Percentiles rank a stretch among this genome's conserved stretches.
These are phyloP conservation scores for Metschnikowia lachancei DNA, from an alignment of 805 yeast genomes.

Conservation along the genomic window DNA sequence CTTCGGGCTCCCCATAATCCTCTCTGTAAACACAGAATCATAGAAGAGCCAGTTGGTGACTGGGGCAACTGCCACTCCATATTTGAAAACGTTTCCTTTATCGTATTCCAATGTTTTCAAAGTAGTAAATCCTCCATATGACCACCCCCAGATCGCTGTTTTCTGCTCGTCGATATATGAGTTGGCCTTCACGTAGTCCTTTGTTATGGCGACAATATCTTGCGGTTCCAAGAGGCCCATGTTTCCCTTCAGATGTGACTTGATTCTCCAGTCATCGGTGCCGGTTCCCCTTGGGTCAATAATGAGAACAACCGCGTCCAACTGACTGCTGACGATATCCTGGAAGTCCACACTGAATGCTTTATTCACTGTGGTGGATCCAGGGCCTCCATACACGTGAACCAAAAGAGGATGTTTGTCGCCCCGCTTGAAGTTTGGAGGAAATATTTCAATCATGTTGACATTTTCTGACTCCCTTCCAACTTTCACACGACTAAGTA, in stretches of 20 bases:
- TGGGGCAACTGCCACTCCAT: constrained; percentile 82
- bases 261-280: constrained; percentile 68
- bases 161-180: constrained; percentile 49
- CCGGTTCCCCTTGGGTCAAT: constrained; percentile 85
- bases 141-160: constrained; percentile 85
- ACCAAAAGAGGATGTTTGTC: constrained; percentile 62
- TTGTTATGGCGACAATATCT: constrained; percentile 55
- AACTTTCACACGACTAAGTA: constrained; percentile 32
- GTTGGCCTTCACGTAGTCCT: constrained; percentile 46
- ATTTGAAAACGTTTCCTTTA: constrained; percentile 58
- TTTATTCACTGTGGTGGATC: constrained; percentile 57
- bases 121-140: constrained; percentile 79
- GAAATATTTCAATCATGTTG: constrained; percentile 61
- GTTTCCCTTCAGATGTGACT: constrained; percentile 51
- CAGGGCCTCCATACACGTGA: constrained; percentile 79
- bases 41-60: constrained; percentile 76
- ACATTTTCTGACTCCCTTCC: constrained; percentile 35
- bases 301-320: constrained; percentile 60
- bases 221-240: constrained; percentile 78
- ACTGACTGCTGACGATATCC: constrained; percentile 53
- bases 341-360: constrained; percentile 53
- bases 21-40: constrained; percentile 76
- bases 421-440: constrained; percentile 49
- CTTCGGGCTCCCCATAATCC: constrained; percentile 62
- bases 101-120: constrained; percentile 72